Percentiles rank a stretch among this genome's conserved stretches.
Evolutionary conservation across 306 rosid species (phyloP).

Genomic region (Rosa rugosa): DNA sequence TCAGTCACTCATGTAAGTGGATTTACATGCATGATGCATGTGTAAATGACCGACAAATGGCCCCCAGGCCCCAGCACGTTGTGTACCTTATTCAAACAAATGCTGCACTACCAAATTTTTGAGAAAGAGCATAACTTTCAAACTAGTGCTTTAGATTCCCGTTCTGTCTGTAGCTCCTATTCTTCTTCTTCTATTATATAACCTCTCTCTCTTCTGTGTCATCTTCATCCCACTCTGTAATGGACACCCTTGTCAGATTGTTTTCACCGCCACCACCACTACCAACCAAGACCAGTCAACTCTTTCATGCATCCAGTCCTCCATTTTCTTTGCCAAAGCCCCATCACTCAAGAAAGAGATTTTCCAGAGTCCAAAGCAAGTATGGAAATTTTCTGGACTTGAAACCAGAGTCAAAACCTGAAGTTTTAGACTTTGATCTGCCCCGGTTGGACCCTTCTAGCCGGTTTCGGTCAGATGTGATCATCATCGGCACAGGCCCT

Average conservation of each 20-base stretch:
- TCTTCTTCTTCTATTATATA: background rate
- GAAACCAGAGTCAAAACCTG: conserved; percentile 43
- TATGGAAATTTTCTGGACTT: conserved; percentile 63
- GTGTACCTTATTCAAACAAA: background rate
- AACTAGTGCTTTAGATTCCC: background rate
- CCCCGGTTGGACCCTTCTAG: conserved; percentile 48
- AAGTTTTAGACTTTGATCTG: conserved; percentile 54
- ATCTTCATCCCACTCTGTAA: conserved; percentile 11
- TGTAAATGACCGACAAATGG: background rate
- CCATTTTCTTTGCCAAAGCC: conserved; percentile 25
- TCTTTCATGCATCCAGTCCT: conserved; percentile 24
- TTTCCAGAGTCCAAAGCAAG: conserved; percentile 28
- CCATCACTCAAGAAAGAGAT: conserved; percentile 27
- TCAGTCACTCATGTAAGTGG: background rate
- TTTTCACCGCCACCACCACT: conserved; percentile 38
- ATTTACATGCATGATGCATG: background rate
- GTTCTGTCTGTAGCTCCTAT: background rate
- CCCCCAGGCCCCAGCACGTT: background rate
- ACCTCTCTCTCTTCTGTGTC: no score
- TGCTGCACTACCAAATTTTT: background rate
- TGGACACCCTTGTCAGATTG: conserved; percentile 39
- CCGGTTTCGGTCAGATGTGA: conserved; percentile 48
- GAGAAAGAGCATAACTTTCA: background rate
- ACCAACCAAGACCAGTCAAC: conserved; percentile 22
- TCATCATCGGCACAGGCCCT: conserved; percentile 75